phyloP scores from a whole-genome alignment of 179 eudicot genomes.

The Corrigiola litoralis region DNA sequence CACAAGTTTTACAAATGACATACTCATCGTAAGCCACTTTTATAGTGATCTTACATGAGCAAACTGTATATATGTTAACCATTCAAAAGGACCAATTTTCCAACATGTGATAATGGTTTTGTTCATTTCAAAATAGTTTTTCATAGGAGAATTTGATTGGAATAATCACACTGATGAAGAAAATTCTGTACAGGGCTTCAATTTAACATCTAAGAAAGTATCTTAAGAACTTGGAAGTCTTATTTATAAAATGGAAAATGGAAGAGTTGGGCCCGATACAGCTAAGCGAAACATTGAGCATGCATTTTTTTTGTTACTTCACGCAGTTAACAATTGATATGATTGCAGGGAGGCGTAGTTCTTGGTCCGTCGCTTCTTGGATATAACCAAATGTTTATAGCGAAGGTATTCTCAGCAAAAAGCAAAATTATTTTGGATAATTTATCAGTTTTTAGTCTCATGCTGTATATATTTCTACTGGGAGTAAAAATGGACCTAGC shows the following conservation, averaged over 20 bases:
- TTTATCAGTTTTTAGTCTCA: conserved; percentile 37
- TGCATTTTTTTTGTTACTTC: no score
- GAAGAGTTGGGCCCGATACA: no score
- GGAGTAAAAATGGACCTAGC: conserved; percentile 48
- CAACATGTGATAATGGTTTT: no score
- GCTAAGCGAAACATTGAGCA: no score
- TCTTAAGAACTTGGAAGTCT: no score
- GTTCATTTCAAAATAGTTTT: no score
- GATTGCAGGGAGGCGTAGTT: conserved; percentile 48
- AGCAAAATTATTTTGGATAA: conserved; percentile 37
- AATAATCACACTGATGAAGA: no score
- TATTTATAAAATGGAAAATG: no score
- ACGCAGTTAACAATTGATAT: not conserved
- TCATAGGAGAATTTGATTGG: no score
- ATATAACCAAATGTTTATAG: conserved; percentile 23
- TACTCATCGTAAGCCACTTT: not conserved
- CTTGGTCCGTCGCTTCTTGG: conserved; percentile 56
- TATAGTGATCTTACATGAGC: not conserved
- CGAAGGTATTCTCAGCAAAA: conserved; percentile 34
- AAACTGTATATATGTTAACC: not conserved
- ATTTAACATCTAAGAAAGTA: no score
- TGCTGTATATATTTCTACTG: conserved; percentile 39
- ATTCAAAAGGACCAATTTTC: no score
- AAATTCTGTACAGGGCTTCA: no score
- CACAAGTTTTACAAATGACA: not conserved